phyloP scores from a whole-genome alignment of 2,329 filamentous ascomycete species.

The Penicillium sumatraense region DNA sequence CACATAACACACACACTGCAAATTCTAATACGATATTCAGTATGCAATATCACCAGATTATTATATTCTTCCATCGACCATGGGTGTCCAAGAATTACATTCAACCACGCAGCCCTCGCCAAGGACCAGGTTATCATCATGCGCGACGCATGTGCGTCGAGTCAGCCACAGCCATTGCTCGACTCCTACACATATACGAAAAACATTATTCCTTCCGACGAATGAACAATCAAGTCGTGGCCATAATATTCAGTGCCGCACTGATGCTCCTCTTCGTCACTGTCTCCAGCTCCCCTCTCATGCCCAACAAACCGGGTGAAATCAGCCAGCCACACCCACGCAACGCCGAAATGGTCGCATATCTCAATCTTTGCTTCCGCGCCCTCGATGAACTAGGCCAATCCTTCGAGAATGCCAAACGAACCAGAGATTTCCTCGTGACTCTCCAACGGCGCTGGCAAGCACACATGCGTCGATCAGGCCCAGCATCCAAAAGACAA shows the following conservation, averaged over 20 bases:
- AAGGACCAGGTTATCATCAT: slow-evolving; percentile 50
- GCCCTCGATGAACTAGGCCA: slow-evolving; percentile 48
- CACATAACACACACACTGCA: slow-evolving; percentile 36
- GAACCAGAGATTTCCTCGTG: slow-evolving; percentile 44
- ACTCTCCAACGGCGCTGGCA: slow-evolving; percentile 46
- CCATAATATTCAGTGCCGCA: slow-evolving; percentile 51
- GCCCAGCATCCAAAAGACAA: slow-evolving; percentile 34
- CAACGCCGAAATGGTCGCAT: slow-evolving; percentile 38
- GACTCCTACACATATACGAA: slow-evolving; percentile 47
- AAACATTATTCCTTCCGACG: slow-evolving; percentile 47
- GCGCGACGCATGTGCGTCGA: slow-evolving; percentile 50
- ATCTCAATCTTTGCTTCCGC: slow-evolving; percentile 48
- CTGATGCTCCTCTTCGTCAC: slow-evolving; percentile 46
- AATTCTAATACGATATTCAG: slow-evolving; percentile 25
- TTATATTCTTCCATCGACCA: slow-evolving; percentile 51
- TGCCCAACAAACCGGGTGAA: slow-evolving; percentile 26
- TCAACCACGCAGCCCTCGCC: slow-evolving; percentile 45
- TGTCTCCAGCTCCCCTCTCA: slow-evolving; percentile 36
- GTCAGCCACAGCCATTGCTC: slow-evolving; percentile 45
- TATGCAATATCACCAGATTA: slow-evolving; percentile 51
- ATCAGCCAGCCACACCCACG: slow-evolving; percentile 23
- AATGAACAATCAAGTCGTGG: slow-evolving; percentile 51
- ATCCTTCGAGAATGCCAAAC: slow-evolving; percentile 47
- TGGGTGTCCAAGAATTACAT: slow-evolving; percentile 50
- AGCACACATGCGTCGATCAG: slow-evolving; percentile 38